These are phyloP conservation scores for Styphnolobium japonicum DNA, from an alignment of 306 rosid genomes.

Conservation along the genomic window DNA sequence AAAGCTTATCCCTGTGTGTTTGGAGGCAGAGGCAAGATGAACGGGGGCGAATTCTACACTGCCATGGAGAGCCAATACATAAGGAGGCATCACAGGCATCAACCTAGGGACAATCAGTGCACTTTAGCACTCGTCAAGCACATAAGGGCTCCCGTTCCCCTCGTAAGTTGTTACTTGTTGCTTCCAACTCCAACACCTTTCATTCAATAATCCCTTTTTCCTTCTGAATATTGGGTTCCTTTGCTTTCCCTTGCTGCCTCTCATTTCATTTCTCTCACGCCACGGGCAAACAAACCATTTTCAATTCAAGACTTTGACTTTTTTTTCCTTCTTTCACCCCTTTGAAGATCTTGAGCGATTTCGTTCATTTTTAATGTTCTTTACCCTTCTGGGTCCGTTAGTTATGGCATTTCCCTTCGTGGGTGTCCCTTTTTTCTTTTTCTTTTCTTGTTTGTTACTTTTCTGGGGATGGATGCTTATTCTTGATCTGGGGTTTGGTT, in stretches of 20 bases:
- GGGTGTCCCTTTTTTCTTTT: too few relatives aligned
- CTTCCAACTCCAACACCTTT: too few relatives aligned
- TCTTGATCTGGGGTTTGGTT: not conserved
- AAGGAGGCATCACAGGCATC: conserved; percentile 59
- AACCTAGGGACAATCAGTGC: conserved; percentile 54
- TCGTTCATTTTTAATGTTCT: not conserved
- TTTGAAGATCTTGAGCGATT: conserved; percentile 25
- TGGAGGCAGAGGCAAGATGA: too few relatives aligned
- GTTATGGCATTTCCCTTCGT: not conserved
- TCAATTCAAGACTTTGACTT: not conserved
- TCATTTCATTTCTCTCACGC: too few relatives aligned
- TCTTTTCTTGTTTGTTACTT: not conserved
- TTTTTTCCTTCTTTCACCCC: not conserved
- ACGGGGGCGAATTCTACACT: conserved; percentile 33
- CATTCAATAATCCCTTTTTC: too few relatives aligned
- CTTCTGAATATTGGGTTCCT: too few relatives aligned
- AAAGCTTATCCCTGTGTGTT: too few relatives aligned
- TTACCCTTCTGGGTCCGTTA: not conserved
- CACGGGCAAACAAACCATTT: not conserved
- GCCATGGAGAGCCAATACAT: conserved; percentile 52
- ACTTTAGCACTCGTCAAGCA: conserved; percentile 56
- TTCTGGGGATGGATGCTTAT: not conserved
- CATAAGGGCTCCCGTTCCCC: conserved; percentile 66
- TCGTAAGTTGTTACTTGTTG: conserved; percentile 42
- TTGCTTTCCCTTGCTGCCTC: too few relatives aligned